Conservation (phyloP, 2,329 filamentous ascomycete genomes). For the Aspergillus sp. region DNA sequence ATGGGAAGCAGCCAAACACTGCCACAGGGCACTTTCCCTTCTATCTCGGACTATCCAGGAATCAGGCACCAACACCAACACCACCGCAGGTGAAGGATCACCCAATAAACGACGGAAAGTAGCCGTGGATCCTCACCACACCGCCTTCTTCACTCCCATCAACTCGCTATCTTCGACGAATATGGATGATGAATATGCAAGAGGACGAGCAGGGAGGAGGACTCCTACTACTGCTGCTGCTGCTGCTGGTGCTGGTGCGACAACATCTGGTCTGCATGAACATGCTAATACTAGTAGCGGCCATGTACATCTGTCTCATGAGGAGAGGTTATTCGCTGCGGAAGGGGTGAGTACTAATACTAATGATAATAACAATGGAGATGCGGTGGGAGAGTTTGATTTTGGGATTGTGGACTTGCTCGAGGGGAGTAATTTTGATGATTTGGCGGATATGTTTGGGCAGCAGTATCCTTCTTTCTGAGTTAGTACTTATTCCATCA, state of each 20-base stretch:
- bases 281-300: too few relatives aligned
- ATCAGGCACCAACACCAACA: not conserved
- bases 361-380: not conserved
- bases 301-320: too few relatives aligned
- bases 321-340: too few relatives aligned
- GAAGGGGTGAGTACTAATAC: not conserved
- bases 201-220: too few relatives aligned
- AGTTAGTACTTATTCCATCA: not conserved
- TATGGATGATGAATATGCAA: too few relatives aligned
- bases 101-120: not conserved
- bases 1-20: constrained; percentile 45
- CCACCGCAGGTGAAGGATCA: not conserved
- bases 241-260: too few relatives aligned
- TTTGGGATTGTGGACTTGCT: constrained; percentile 37
- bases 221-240: too few relatives aligned
- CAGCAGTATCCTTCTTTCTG: constrained; percentile 36
- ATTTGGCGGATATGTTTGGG: constrained; percentile 34
- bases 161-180: not conserved
- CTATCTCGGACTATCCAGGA: constrained; percentile 35
- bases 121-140: not conserved
- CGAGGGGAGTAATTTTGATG: constrained; percentile 35
- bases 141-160: not conserved
- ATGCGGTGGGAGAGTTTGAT: constrained; percentile 24
- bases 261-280: too few relatives aligned
- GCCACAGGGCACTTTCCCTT: constrained; percentile 38